phyloP scores from a whole-genome alignment of 495 filamentous ascomycete genomes.

The Hyphodiscus hymeniophilus region DNA sequence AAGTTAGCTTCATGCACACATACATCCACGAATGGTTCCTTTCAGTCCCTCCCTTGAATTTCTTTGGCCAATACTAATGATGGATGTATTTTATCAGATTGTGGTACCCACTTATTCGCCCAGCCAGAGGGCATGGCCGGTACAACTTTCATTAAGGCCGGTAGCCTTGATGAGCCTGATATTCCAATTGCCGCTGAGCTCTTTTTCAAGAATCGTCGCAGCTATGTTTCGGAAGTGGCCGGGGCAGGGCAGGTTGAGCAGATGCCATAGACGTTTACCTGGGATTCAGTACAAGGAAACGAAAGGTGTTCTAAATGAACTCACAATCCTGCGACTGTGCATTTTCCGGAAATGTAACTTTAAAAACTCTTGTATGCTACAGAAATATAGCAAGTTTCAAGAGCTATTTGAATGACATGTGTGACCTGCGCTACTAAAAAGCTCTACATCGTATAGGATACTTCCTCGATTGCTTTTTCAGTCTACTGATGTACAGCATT shows the following conservation, averaged over 20 bases:
- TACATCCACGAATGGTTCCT: not conserved
- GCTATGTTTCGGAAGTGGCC: slow-evolving; percentile 25
- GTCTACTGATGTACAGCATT: no score
- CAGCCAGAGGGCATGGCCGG: slow-evolving; percentile 37
- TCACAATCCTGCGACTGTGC: no score
- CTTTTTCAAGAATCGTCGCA: slow-evolving; percentile 35
- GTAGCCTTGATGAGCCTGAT: slow-evolving; percentile 29
- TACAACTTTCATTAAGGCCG: slow-evolving; percentile 32
- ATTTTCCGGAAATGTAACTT: no score
- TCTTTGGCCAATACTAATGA: not conserved
- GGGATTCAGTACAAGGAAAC: no score
- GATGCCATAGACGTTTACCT: not conserved
- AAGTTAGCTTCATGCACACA: not conserved
- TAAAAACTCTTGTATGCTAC: no score
- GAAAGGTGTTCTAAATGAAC: no score
- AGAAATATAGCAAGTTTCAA: no score
- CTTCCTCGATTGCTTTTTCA: no score
- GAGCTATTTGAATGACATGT: no score
- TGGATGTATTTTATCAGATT: slow-evolving; percentile 3
- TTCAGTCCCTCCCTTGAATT: no score
- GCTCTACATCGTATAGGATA: no score
- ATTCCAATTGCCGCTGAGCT: slow-evolving; percentile 33
- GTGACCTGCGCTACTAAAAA: no score
- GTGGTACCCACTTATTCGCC: slow-evolving; percentile 35
- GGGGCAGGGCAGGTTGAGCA: slow-evolving; percentile 33